A percentile compares a stretch with the other conserved stretches of the same genome.
Conservation (phyloP, 768 basidiomycete genomes). For the Mycena haematopus region DNA sequence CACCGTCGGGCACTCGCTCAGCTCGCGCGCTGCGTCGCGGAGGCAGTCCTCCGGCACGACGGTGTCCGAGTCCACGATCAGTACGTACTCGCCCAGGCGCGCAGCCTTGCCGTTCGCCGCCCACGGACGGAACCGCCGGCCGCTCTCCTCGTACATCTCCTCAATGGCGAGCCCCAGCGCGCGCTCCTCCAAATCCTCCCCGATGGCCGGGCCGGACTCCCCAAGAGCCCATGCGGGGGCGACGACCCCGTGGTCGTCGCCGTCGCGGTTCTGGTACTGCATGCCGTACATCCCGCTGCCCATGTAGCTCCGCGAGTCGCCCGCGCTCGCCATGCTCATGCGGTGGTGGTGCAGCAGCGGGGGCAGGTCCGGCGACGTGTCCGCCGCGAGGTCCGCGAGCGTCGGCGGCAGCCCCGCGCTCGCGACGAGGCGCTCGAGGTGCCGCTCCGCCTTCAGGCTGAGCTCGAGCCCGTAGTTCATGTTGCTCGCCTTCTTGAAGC, state of each 20-base stretch:
- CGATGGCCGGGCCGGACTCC: not conserved
- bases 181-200: constrained; percentile 61
- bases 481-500: constrained; percentile 95
- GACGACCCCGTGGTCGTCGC: constrained; percentile 58
- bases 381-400: constrained; percentile 16
- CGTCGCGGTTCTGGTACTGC: constrained; percentile 68
- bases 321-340: constrained; percentile 31
- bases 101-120: constrained; percentile 64
- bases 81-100: constrained; percentile 77
- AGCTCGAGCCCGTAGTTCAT: constrained; percentile 87
- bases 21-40: constrained; percentile 83
- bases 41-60: constrained; percentile 62
- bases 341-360: constrained; percentile 17
- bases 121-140: constrained; percentile 65
- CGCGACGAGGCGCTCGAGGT: constrained; percentile 52
- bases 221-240: constrained; percentile 27
- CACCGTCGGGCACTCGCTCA: constrained; percentile 73
- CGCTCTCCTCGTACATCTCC: constrained; percentile 67
- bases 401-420: constrained; percentile 7
- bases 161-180: constrained; percentile 78
- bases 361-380: not conserved
- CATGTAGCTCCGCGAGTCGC: constrained; percentile 31
- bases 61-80: constrained; percentile 82
- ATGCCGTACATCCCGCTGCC: constrained; percentile 58
- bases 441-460: constrained; percentile 63